Percentiles rank a stretch among this genome's conserved stretches.
Evolutionary conservation across 2,329 filamentous ascomycete species (phyloP).

Genomic region (Exophiala bonariae): DNA sequence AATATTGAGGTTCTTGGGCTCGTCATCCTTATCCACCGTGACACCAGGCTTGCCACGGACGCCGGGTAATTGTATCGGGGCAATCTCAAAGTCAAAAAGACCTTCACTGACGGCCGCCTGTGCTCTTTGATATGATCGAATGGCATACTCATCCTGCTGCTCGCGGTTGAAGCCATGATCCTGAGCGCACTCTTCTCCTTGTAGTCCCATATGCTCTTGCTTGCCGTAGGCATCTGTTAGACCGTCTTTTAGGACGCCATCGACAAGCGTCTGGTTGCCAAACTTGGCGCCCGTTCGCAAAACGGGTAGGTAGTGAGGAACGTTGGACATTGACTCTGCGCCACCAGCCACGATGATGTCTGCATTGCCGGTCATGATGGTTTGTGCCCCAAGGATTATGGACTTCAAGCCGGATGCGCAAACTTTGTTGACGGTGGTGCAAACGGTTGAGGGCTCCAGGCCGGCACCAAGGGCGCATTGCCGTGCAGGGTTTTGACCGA

Average conservation of each 20-base stretch:
- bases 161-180: conserved; percentile 81
- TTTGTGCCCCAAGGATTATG: conserved; percentile 90
- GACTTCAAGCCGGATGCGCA: conserved; percentile 95
- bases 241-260: conserved; percentile 92
- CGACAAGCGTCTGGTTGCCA: conserved; percentile 83
- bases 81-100: conserved; percentile 81
- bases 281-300: conserved; percentile 90
- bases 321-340: conserved; percentile 97
- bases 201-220: conserved; percentile 94
- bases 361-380: conserved; percentile 94
- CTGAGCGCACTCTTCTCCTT: conserved; percentile 84
- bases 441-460: conserved; percentile 74
- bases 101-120: conserved; percentile 81
- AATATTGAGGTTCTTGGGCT: conserved; percentile 86
- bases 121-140: conserved; percentile 90
- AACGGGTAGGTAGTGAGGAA: conserved; percentile 89
- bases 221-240: conserved; percentile 88
- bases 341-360: conserved; percentile 91
- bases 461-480: conserved; percentile 91
- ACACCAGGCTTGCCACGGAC: conserved; percentile 86
- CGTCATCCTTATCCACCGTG: conserved; percentile 82
- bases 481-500: conserved; percentile 93
- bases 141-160: conserved; percentile 93
- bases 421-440: conserved; percentile 98
- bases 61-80: conserved; percentile 81